Base-by-base conservation (phyloP, 768 basidiomycete species). In the Termitomyces sp. region DNA sequence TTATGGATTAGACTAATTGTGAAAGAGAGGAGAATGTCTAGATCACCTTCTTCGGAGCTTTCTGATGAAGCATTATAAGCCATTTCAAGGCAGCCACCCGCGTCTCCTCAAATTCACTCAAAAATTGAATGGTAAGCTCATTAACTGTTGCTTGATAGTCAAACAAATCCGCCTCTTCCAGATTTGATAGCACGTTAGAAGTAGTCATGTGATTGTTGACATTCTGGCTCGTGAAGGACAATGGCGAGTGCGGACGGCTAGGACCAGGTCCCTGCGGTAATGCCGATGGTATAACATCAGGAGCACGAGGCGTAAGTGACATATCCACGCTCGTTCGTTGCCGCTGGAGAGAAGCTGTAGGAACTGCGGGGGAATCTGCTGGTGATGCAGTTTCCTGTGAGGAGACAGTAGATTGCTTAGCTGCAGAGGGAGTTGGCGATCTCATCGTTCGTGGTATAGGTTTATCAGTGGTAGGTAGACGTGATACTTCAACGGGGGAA, bases 51-150 rank as follows among this genome's bases (percentile, higher is more conserved):
- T 88, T 91, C 0, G 97, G 97, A 12, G 94, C 94, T 66, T 98
- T 98, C 68, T 95, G 91, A 72, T 99, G 97, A 51, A 99, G 74
- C 97, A 99, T 99, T 55, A 97, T 86, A 39, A 99, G 76, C 97
- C 97, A 99, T 72, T 96, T 95, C 63, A 99, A 70, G 2, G 96
- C 94, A 27, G 94, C 94, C 5, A 98, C 92, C 48, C 95, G 77
- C 0, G 97, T 98, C 66, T 98, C 94, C 67, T 97, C 96, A 63
- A 91, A 94, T 71, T 99, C 96, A 70, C 91, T 94, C 71, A 98
- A 67, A 68, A 99, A 95, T 63, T 97, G 94, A 49, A 97, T 76
- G 4, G 94, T 97, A 60, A 99, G 71, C 49, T 90, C 91, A 65
- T 91, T 92, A 51, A 99, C 96, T 0, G 94, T 98, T 19, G 86